These are phyloP conservation scores for Tilletia indica DNA, from an alignment of 1,284 basidiomycete genomes.

Conservation along the genomic window DNA sequence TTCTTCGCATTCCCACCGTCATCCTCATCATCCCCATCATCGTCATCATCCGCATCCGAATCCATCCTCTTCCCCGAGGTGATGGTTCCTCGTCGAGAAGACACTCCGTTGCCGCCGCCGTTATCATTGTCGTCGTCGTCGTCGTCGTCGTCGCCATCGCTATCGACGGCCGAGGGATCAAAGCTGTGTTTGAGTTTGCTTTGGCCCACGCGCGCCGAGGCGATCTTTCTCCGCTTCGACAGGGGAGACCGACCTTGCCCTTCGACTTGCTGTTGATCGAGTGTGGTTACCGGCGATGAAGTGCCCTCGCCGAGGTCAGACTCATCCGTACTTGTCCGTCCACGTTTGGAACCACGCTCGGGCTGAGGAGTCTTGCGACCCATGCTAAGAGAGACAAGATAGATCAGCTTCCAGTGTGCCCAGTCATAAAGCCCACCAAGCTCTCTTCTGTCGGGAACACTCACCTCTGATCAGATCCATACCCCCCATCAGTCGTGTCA, in stretches of 20 bases:
- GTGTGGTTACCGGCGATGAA: too few species aligned
- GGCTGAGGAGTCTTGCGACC: constrained; percentile 19
- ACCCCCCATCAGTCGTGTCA: constrained; percentile 30
- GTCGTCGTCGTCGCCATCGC: constrained; percentile 21
- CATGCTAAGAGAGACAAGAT: neutral
- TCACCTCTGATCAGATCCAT: constrained; percentile 16
- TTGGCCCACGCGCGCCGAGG: constrained; percentile 27
- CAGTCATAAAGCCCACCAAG: too few species aligned
- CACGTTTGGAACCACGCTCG: constrained; percentile 22
- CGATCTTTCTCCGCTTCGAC: constrained; percentile 29
- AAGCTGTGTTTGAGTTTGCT: constrained; percentile 32
- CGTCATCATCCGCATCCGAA: constrained; percentile 23
- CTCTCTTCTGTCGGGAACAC: neutral
- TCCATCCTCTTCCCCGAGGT: neutral
- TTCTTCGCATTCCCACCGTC: constrained; percentile 23
- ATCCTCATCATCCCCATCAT: constrained; percentile 35
- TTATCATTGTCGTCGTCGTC: neutral
- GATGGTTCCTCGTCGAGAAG: neutral
- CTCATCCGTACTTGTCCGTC: constrained; percentile 34
- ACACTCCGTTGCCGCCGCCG: neutral
- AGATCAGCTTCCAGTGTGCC: neutral
- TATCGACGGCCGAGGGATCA: constrained; percentile 13
- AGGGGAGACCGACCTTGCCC: constrained; percentile 26
- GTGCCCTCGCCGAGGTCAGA: neutral
- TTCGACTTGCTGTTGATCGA: too few species aligned